Evolutionary conservation across 1,139 yeast genomes (phyloP).

Genomic region (Scheffersomyces insectosa): DNA sequence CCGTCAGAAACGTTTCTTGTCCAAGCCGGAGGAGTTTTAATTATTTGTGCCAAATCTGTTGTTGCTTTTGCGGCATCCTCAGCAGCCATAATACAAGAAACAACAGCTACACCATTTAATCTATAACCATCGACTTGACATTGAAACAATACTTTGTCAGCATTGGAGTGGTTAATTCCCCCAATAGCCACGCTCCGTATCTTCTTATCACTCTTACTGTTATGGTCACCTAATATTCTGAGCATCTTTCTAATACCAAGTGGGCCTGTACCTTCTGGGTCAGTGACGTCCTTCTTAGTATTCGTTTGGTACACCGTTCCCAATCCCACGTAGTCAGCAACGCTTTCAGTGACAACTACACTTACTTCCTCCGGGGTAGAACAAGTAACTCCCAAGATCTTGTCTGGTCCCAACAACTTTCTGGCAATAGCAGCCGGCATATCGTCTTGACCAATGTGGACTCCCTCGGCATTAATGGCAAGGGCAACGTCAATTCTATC

Average conservation of each 20-base stretch:
- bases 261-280: conserved; percentile 57
- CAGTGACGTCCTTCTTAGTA: conserved; percentile 60
- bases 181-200: conserved; percentile 78
- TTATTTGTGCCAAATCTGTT: conserved; percentile 20
- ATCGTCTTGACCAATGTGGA: conserved; percentile 94
- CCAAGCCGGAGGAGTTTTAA: conserved; percentile 19
- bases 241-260: conserved; percentile 63
- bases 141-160: conserved; percentile 54
- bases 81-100: conserved; percentile 80
- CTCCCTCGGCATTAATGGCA: conserved; percentile 88
- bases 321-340: conserved; percentile 82
- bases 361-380: conserved; percentile 59
- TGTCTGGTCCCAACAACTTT: conserved; percentile 64
- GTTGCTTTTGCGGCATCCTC: conserved; percentile 60
- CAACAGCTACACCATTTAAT: conserved; percentile 82
- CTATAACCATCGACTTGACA: conserved; percentile 47
- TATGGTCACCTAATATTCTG: conserved; percentile 41
- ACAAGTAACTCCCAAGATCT: conserved; percentile 81
- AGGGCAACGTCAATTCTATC: conserved; percentile 89
- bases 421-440: conserved; percentile 68
- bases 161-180: conserved; percentile 73
- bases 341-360: conserved; percentile 50
- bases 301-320: conserved; percentile 79
- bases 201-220: conserved; percentile 22
- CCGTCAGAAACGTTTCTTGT: conserved; percentile 1